These are phyloP conservation scores for Solanum chacoense DNA, from an alignment of 305 asterid species.

Conservation along the genomic window DNA sequence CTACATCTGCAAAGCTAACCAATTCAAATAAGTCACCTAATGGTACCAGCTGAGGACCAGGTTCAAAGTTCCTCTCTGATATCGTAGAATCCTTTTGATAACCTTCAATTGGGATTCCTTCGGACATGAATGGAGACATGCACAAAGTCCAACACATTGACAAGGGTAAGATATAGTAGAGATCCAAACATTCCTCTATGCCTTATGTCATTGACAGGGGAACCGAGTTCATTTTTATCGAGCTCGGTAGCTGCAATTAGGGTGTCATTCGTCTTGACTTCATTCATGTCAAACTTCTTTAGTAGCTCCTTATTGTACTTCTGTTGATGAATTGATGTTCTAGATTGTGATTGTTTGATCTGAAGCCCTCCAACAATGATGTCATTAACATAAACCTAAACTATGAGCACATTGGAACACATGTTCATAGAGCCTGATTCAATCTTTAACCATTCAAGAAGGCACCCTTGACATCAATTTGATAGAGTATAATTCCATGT, in stretches of 20 bases:
- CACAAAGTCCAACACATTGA: not conserved
- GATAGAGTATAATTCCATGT: not conserved
- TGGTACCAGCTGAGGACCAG: not conserved
- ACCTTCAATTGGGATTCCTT: not conserved
- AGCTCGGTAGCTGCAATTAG: not conserved
- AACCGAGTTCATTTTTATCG: not conserved
- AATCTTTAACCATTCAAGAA: not conserved
- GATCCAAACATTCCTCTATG: not conserved
- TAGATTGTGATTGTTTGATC: no score
- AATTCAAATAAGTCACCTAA: not conserved
- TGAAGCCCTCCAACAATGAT: not conserved
- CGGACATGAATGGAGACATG: not conserved
- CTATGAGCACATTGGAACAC: not conserved
- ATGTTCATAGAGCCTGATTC: not conserved
- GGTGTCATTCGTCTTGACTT: not conserved
- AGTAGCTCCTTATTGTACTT: not conserved
- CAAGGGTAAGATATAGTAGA: not conserved
- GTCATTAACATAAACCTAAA: not conserved
- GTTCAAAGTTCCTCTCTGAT: not conserved
- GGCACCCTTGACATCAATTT: not conserved
- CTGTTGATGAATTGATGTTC: not conserved
- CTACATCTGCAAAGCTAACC: not conserved
- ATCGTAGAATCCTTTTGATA: not conserved
- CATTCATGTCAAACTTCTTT: not conserved
- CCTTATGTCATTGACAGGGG: not conserved